phyloP scores from a whole-genome alignment of 1,139 yeast genomes.

The Candida sp. region DNA sequence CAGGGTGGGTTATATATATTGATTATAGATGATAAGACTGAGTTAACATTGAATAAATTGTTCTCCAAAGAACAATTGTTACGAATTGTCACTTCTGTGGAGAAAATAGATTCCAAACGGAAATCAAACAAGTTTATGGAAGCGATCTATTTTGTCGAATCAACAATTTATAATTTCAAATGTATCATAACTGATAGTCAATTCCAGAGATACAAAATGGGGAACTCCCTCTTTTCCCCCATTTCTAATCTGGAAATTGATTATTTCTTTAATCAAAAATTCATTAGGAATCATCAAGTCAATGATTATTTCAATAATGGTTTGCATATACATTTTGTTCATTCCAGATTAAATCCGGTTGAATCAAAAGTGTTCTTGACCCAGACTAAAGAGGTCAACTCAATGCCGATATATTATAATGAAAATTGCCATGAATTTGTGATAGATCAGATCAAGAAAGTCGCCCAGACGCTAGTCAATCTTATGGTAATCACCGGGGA shows the following conservation, averaged over 20 bases:
- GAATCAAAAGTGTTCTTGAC: constrained; percentile 40
- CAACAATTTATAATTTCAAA: constrained; percentile 34
- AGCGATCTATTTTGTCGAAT: constrained; percentile 41
- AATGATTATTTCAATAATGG: constrained; percentile 30
- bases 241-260: constrained; percentile 18
- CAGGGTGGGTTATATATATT: constrained; percentile 36
- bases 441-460: constrained; percentile 50
- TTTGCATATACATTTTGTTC: constrained; percentile 21
- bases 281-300: constrained; percentile 29
- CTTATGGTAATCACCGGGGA: constrained; percentile 81
- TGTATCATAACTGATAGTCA: constrained; percentile 43
- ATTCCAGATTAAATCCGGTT: constrained; percentile 28
- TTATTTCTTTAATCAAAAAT: constrained; percentile 13
- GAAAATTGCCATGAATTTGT: constrained; percentile 61
- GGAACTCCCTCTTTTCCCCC: constrained; percentile 38
- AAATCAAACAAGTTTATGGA: constrained; percentile 35
- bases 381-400: constrained; percentile 39
- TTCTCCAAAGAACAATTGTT: constrained; percentile 35
- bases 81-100: constrained; percentile 41
- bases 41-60: constrained; percentile 30
- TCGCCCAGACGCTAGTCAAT: constrained; percentile 65
- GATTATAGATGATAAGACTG: constrained; percentile 36
- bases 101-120: constrained; percentile 33
- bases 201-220: constrained; percentile 33
- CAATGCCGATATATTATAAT: constrained; percentile 76